Conservation (phyloP, 805 yeast genomes). For the Wickerhamomyces bovis region DNA sequence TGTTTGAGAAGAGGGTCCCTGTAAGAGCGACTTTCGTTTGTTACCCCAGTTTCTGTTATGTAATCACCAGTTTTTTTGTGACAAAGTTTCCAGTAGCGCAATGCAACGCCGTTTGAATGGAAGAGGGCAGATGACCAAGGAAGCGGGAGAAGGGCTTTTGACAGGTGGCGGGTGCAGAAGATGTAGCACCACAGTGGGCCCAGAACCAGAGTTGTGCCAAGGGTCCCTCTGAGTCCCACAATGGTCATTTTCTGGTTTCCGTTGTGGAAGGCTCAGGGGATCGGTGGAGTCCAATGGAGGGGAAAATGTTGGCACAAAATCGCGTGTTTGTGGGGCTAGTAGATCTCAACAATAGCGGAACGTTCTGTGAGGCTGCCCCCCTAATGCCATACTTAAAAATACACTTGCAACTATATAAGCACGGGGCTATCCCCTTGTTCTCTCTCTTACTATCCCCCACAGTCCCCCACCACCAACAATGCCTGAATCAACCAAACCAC, state of each 20-base stretch:
- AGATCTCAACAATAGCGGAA: not conserved
- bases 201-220: too few relatives aligned
- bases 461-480: constrained; percentile 5
- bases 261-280: too few relatives aligned
- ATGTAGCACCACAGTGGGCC: too few relatives aligned
- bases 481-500: constrained; percentile 18
- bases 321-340: not conserved
- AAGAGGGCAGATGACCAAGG: not conserved
- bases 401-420: too few relatives aligned
- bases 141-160: not conserved
- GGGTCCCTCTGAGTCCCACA: too few relatives aligned
- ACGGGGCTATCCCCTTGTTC: not conserved
- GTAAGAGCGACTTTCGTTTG: too few relatives aligned
- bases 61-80: too few relatives aligned
- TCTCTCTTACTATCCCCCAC: not conserved
- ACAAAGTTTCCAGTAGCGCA: not conserved
- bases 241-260: not conserved
- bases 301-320: not conserved
- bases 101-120: not conserved
- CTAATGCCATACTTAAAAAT: too few relatives aligned
- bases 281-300: not conserved
- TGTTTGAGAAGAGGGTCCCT: too few relatives aligned
- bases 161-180: too few relatives aligned
- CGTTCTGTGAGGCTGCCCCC: too few relatives aligned
- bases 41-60: not conserved